A percentile compares a stretch with the other conserved stretches of the same genome.
These are phyloP conservation scores for Ceratobasidium theobromae DNA, from an alignment of 1,284 basidiomycete genomes.

Conservation along the genomic window DNA sequence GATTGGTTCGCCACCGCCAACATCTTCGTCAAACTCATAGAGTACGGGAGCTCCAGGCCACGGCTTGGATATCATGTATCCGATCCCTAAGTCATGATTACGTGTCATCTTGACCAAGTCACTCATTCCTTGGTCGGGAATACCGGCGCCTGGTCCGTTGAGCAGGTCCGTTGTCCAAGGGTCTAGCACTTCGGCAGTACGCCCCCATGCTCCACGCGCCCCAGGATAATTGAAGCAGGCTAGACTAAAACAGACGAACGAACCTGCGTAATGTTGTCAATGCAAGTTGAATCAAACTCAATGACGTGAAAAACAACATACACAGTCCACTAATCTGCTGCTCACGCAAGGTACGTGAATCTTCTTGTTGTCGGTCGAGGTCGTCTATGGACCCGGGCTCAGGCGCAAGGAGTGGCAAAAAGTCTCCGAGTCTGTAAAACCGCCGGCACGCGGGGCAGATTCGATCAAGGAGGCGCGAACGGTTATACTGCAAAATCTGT, in stretches of 20 bases:
- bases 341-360: constrained; percentile 57
- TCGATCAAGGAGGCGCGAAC: constrained; percentile 63
- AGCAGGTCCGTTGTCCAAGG: constrained; percentile 63
- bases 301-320: constrained; percentile 45
- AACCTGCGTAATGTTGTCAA: constrained; percentile 50
- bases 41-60: constrained; percentile 22
- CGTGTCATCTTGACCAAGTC: constrained; percentile 75
- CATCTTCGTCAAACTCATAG: constrained; percentile 27
- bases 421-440: constrained; percentile 66
- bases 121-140: constrained; percentile 55
- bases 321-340: constrained; percentile 74
- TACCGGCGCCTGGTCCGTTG: constrained; percentile 48
- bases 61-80: constrained; percentile 44
- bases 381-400: constrained; percentile 38
- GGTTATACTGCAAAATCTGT: constrained; percentile 82
- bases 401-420: constrained; percentile 52
- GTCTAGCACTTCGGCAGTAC: constrained; percentile 64
- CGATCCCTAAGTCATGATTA: constrained; percentile 69
- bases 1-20: not conserved
- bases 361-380: constrained; percentile 39
- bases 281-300: constrained; percentile 9
- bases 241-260: constrained; percentile 70
- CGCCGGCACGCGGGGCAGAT: constrained; percentile 75
- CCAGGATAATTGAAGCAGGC: constrained; percentile 64
- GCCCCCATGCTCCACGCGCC: constrained; percentile 67